Base-by-base conservation (phyloP, 371 early-diverging fungal genomes). In the Massospora cicadina region DNA sequence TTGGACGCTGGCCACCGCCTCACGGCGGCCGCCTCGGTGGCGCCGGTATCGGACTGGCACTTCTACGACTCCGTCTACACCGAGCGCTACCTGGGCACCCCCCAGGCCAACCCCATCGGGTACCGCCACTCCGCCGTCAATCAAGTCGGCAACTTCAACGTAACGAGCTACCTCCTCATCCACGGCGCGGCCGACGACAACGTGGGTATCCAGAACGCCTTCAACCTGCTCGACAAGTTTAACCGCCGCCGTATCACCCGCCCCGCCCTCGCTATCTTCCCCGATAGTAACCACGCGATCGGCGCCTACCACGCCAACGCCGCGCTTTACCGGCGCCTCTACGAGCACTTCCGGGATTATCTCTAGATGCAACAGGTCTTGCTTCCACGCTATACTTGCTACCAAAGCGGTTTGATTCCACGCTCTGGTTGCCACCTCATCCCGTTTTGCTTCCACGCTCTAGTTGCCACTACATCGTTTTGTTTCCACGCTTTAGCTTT, bases 11-110 rank as follows among this genome's bases (percentile, higher is more conserved):
- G 83, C 32, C 87, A 87, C 17, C 78, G 91, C 1, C 91, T 96
- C 72, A 74, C 74, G 55, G 76, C 85, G 0, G 97, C 88, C 2
- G 86, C 96, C 78, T 82, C 98, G 0, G 96, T 98, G 0, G 97
- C 98, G 1, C 98, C 98, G 0, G 98, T 98, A 2, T 93, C 95
- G 1, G 88, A 91, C 70, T 98, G 95, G 95, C 76, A 77, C 55
- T 74, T 80, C 68, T 81, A 82, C 69, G 93, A 98, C 72, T 84
- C 93, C 12, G 78, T 95, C 21, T 98, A 97, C 72, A 95, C 98
- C 1, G 98, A 98, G 73, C 79, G 98, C 57, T 97, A 92, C 72
- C 93, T 98, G 96, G 83, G 83, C 67, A 85, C 88, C 24, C 95
- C 95, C 10, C 54, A 75, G 54, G 30, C 73, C 60, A 97, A 97